A percentile compares a stretch with the other conserved stretches of the same genome.
These are phyloP conservation scores for Fusarium brevicatenulatum DNA, from an alignment of 2,329 filamentous ascomycete genomes.

Conservation along the genomic window DNA sequence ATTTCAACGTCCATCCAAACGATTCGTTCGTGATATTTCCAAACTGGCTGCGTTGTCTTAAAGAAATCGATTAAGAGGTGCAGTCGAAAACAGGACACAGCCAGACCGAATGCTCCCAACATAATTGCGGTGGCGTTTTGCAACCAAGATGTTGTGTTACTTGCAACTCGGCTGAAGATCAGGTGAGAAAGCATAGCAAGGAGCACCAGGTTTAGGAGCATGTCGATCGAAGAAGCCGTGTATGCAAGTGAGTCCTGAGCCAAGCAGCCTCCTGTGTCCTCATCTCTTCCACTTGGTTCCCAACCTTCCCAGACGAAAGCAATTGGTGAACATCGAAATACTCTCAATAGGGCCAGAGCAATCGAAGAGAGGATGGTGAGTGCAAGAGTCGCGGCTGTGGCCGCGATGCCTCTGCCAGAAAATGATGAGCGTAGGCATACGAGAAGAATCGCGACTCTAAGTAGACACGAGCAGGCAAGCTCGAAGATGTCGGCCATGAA, in stretches of 20 bases:
- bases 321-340: conserved; percentile 55
- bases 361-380: conserved; percentile 50
- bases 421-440: conserved; percentile 54
- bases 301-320: conserved; percentile 49
- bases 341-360: conserved; percentile 50
- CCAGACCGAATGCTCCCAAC: conserved; percentile 55
- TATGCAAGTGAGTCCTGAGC: conserved; percentile 50
- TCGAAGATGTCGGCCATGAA: conserved; percentile 49
- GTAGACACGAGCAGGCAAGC: conserved; percentile 51
- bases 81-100: conserved; percentile 50
- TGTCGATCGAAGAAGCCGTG: conserved; percentile 57
- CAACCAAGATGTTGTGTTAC: conserved; percentile 56
- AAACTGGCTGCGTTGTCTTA: conserved; percentile 53
- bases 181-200: conserved; percentile 54
- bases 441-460: conserved; percentile 53
- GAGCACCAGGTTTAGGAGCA: conserved; percentile 58
- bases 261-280: conserved; percentile 30
- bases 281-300: conserved; percentile 12
- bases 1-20: conserved; percentile 58
- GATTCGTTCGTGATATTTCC: conserved; percentile 54
- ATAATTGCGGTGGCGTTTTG: conserved; percentile 57
- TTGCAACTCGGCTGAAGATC: conserved; percentile 52
- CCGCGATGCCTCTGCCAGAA: conserved; percentile 46
- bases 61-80: conserved; percentile 44
- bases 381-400: conserved; percentile 48